Evolutionary conservation across 108 stramenopile species (phyloP).

Genomic region (Fistulifera pelliculosa): DNA sequence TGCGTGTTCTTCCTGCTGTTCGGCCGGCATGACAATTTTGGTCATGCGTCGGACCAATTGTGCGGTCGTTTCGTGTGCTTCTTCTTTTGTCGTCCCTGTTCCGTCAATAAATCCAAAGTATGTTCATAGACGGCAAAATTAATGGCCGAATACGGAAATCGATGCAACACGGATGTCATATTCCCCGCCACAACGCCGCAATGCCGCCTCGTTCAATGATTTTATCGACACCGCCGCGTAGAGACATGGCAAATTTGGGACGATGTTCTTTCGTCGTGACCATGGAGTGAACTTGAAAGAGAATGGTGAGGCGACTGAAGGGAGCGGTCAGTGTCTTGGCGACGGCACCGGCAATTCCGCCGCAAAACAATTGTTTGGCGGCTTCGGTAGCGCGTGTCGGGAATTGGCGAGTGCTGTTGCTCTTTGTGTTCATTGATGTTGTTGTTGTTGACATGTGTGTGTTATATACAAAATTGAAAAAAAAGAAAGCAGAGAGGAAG

Average conservation of each 20-base stretch:
- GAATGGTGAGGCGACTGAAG: constrained; percentile 78
- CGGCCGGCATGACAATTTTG: constrained; percentile 10
- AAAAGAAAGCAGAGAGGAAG: no score
- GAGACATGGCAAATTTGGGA: constrained; percentile 69
- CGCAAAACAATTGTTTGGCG: constrained; percentile 82
- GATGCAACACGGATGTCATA: constrained; percentile 84
- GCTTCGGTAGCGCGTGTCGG: constrained; percentile 49
- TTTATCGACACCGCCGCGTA: constrained; percentile 57
- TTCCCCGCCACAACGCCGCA: constrained; percentile 89
- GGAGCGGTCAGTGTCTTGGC: constrained; percentile 92
- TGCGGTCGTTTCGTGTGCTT: constrained; percentile 28
- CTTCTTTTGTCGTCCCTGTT: constrained; percentile 29
- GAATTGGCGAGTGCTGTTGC: no score
- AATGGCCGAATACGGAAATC: constrained; percentile 90
- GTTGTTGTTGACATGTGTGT: no score
- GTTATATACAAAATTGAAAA: no score
- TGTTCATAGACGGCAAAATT: constrained; percentile 90
- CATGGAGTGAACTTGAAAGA: constrained; percentile 89
- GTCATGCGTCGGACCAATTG: constrained; percentile 26
- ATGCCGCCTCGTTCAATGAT: constrained; percentile 83
- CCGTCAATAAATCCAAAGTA: constrained; percentile 59
- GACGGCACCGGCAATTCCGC: constrained; percentile 89
- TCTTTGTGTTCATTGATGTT: no score
- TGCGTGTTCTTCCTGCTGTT: constrained; percentile 14
- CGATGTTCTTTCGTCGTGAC: constrained; percentile 78